These are phyloP conservation scores for Cercospora sp. DNA, from an alignment of 2,329 filamentous ascomycete species.

Conservation along the genomic window DNA sequence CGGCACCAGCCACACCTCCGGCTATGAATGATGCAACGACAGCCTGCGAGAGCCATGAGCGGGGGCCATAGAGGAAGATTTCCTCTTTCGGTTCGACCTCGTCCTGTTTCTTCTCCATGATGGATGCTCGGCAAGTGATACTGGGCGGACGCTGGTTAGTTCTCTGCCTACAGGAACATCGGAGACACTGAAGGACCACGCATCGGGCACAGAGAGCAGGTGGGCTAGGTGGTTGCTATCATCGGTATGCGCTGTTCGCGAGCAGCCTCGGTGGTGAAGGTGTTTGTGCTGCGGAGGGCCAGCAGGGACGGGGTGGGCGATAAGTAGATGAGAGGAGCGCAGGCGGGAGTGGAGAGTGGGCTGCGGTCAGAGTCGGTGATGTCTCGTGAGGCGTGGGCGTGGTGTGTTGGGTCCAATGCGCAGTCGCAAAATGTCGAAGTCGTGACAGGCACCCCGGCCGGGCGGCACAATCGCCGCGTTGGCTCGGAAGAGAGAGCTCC, in stretches of 20 bases:
- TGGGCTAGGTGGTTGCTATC: conserved; percentile 1
- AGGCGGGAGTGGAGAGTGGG: background rate
- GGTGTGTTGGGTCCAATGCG: conserved; percentile 3
- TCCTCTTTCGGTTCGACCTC: background rate
- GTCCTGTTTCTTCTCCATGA: background rate
- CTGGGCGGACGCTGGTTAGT: background rate
- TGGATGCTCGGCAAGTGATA: background rate
- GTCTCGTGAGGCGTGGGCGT: conserved; percentile 10
- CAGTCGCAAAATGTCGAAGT: conserved; percentile 10
- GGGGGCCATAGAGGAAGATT: conserved; percentile 3
- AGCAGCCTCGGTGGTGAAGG: background rate
- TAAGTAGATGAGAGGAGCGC: background rate
- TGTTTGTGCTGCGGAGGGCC: background rate
- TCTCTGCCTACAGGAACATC: background rate
- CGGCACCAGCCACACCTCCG: conserved; percentile 89
- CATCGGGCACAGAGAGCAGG: background rate
- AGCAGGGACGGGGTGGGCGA: background rate
- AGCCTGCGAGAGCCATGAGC: conserved; percentile 66
- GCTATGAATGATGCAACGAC: conserved; percentile 90
- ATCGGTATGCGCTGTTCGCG: conserved; percentile 1
- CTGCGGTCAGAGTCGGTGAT: background rate
- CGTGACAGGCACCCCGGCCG: conserved; percentile 7
- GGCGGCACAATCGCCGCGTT: conserved; percentile 4
- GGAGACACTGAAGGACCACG: background rate
- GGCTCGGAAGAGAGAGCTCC: background rate